Base-by-base conservation (phyloP, 148 eudicot genomes). In the Spergularia marina region DNA sequence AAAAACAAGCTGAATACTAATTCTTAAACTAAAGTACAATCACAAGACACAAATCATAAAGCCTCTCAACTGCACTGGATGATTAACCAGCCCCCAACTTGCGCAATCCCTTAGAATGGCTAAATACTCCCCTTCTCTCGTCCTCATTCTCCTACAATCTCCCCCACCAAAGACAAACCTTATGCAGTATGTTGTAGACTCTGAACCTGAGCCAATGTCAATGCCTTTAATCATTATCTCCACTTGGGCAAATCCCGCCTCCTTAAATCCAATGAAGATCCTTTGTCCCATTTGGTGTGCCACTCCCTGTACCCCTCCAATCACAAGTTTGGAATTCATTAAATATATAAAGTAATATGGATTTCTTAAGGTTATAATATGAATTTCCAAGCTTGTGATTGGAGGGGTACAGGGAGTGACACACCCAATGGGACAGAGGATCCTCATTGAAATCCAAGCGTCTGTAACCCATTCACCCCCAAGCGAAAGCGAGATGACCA, bases 1-100 rank as follows among this genome's bases (percentile, higher is more conserved):
- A 54, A 41, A 65, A 17, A 7, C 63, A 64, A 52, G 34, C 53
- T 75, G 63, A 23, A 30, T 54, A 73, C 44, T 18, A 60, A 47
- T 1, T 54, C 60, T 59, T n/a, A 47, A 61, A 0, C 55, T 21
- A 12, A 49, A 18, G 57, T 58, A 21, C 40, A 21, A 12, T 12
- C 36, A 34, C 52, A 74, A 20, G 57, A 6, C 15, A 0, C 7
- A 16, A 21, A 8, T 14, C 41, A 6, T 21, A 72, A 40, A 12
- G 8, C 63, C 49, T 34, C 17, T 14, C 2, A 16, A 16, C 65
- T 9, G 2, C 30, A 6, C 14, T 59, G 12, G 20, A 61, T 25
- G 10, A 25, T 18, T 13, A 11, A 15, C 44, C 20, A 30, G 23
- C 21, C 53, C 55, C 25, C 25, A 23, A 57, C 10, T 8, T 7